Base-by-base conservation (phyloP, 495 filamentous ascomycete genomes). In the Penicillium tannophilum region DNA sequence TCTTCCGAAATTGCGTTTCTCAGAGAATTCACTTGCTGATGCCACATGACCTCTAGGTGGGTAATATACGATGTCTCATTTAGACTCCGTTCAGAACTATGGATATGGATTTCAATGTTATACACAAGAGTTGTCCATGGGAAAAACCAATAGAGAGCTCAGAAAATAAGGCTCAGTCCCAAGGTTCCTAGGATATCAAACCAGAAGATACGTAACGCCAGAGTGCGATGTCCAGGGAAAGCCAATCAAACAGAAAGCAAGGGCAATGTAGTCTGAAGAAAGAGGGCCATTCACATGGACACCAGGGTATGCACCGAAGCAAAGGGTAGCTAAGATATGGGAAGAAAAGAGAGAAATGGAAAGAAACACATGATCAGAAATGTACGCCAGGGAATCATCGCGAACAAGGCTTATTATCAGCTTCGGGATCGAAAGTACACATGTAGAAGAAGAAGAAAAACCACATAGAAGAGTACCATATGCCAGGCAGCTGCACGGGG, bases 381-480 rank as follows among this genome's bases (percentile, higher is more conserved):
- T 60, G 56, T 59, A 64, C 60, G 63, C 61, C 66, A 62, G 63
- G 63, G 61, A 65, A 69, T 71, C 66, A 59, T 60, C 60, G 60
- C 57, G 52, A 64, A 63, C 31, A 64, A 45, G 55, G 60, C 61
- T 63, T 62, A 61, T 64, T 68, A 65, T 62, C 62, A 62, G 53
- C 52, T 46, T 61, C 54, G 39, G 60, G 55, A 49, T 63, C 56
- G 66, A 63, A 70, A 69, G 62, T 62, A 63, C 64, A 66, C 64
- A 71, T 63, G 64, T 56, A 58, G 63, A 59, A 70, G 61, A 63
- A 55, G 56, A 54, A 54, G 54, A 61, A 56, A 61, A 65, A 58
- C 64, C 58, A 65, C 68, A 60, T 69, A 72, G 55, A 69, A 72
- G 39, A 68, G 64, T 66, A 72, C 71, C 65, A 74, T 69, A 70